Evolutionary conservation across 2,329 filamentous ascomycete species (phyloP).

Genomic region (Drechmeria coniospora): DNA sequence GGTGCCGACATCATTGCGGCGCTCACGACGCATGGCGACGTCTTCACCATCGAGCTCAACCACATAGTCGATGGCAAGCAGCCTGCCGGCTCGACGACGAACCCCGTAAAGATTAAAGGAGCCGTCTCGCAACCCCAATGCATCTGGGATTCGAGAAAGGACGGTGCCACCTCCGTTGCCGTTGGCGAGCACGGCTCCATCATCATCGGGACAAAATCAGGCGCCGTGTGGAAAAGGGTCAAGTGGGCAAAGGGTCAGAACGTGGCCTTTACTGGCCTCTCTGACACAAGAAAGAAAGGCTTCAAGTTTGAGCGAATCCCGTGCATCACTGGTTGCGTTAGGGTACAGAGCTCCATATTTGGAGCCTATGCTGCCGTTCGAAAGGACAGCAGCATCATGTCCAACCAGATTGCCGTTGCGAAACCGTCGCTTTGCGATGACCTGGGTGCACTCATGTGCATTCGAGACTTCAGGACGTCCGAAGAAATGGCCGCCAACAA

Average conservation of each 20-base stretch:
- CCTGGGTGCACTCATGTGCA: constrained; percentile 51
- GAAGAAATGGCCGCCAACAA: constrained; percentile 24
- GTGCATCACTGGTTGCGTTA: constrained; percentile 69
- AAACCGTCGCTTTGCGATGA: constrained; percentile 61
- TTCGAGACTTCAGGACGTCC: constrained; percentile 40
- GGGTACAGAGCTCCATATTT: constrained; percentile 75
- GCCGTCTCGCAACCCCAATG: constrained; percentile 65
- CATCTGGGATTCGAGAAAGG: constrained; percentile 81
- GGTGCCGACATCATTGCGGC: constrained; percentile 88
- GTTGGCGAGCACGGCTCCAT: constrained; percentile 89
- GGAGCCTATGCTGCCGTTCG: constrained; percentile 82
- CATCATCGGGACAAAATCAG: constrained; percentile 82
- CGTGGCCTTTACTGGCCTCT: constrained; percentile 27
- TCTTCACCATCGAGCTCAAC: constrained; percentile 72
- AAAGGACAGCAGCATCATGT: constrained; percentile 69
- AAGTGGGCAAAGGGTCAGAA: constrained; percentile 71
- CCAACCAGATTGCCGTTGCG: constrained; percentile 50
- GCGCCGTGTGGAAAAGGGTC: constrained; percentile 82
- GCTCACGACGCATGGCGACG: constrained; percentile 66
- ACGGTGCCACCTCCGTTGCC: constrained; percentile 71
- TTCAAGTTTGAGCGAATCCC: constrained; percentile 92
- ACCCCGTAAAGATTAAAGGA: constrained; percentile 76
- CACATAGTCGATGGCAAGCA: constrained; percentile 47
- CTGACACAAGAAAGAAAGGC: constrained; percentile 58
- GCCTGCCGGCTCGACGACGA: constrained; percentile 63